A percentile compares a stretch with the other conserved stretches of the same genome.
Evolutionary conservation across 1,139 yeast genomes (phyloP).

Genomic region (Yamadazyma epiphylla): DNA sequence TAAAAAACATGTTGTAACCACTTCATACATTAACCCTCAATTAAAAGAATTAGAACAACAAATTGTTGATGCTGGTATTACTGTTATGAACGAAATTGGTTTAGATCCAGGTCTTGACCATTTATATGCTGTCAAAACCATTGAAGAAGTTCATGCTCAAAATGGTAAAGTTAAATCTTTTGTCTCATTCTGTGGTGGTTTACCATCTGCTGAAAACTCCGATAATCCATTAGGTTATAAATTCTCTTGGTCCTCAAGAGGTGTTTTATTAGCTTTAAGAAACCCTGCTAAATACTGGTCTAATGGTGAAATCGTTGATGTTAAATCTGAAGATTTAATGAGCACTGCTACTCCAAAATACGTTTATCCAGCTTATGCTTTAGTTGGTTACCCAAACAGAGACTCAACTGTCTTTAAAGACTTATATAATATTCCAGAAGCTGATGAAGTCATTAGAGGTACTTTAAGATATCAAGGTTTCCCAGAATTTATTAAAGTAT

Average conservation of each 20-base stretch:
- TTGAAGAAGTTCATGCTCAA: conserved; percentile 88
- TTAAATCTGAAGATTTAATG: conserved; percentile 90
- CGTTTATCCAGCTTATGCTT: conserved; percentile 92
- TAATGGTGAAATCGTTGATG: conserved; percentile 77
- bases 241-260: conserved; percentile 98
- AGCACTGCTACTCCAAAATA: conserved; percentile 92
- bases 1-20: conserved; percentile 92
- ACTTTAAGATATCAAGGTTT: conserved; percentile 97
- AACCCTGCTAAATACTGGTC: conserved; percentile 88
- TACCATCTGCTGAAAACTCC: conserved; percentile 96
- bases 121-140: conserved; percentile 95
- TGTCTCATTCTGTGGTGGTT: conserved; percentile 96
- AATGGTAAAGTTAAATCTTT: conserved; percentile 93
- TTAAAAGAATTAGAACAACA: conserved; percentile 75
- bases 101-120: conserved; percentile 99
- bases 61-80: conserved; percentile 80
- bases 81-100: conserved; percentile 91
- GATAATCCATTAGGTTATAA: conserved; percentile 98
- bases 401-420: conserved; percentile 94
- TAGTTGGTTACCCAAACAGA: conserved; percentile 96
- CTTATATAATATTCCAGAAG: conserved; percentile 92
- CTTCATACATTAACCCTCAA: conserved; percentile 94
- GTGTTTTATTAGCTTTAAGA: conserved; percentile 92
- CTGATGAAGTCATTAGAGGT: conserved; percentile 94
- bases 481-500: conserved; percentile 95